Base-by-base conservation (phyloP, 805 yeast species). In the Scheffersomyces coipomensis region DNA sequence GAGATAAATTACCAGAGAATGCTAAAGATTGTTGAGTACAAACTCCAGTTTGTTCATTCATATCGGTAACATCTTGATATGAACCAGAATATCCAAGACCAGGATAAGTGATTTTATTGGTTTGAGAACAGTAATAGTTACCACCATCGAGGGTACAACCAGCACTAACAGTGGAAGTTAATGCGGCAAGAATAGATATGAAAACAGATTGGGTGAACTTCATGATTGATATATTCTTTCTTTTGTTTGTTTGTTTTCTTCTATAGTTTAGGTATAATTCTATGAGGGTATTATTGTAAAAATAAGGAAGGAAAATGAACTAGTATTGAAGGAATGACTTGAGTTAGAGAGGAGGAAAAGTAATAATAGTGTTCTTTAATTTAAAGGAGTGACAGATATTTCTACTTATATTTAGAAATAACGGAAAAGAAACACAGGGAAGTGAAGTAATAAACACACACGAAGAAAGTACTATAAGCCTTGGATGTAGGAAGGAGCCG, bases 31-130 rank as follows among this genome's bases (percentile, higher is more conserved):
- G 52, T 47, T 79, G 82, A n/a, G 84, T 55, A 73, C 97, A 90
- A 25, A 70, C 40, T 60, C 97, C 89, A 10, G 83, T 54, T 43
- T 65, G 43, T 56, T 77, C 80, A 63, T 83, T 81, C 95, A 93
- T 90, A 55, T 62, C 51, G 48, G 90, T 83, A 50, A 93, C 89
- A 51, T 85, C 90, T 52, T 71, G 55, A 72, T 87, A 93, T 17
- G 89, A 67, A 51, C 97, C 97, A 17, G 93, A 76, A 64, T 75
- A 88, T 25, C 98, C 98, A 42, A 93, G 77, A 51, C 81, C 80
- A 33, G 71, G 48, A 73, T 85, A 88, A 43, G 72, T 68, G 44
- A 87, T 73, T 46, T 87, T 90, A 45, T 66, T 55, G 37, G 86
- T 86, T 47, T 78, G 65, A 48, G 77, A 66, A 71, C 97, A 89